Base-by-base conservation (phyloP, 2,329 filamentous ascomycete genomes). In the Botrytis deweyae region DNA sequence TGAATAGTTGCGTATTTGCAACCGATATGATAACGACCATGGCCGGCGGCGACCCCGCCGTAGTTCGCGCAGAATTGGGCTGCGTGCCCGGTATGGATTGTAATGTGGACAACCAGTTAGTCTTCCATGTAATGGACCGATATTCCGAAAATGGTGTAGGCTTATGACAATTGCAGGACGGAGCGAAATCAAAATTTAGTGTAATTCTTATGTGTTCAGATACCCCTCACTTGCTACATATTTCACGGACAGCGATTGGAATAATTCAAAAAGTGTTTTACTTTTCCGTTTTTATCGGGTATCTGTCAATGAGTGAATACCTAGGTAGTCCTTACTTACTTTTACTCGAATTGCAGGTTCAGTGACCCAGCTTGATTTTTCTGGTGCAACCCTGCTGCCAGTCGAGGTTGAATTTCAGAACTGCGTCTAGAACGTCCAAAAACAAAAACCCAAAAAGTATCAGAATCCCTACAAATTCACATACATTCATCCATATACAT, bases 21-120 rank as follows among this genome's bases (percentile, higher is more conserved):
- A 82, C 84, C 18, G 83, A 84, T 66, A 83, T 86, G 61, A 85
- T 86, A 44, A 82, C 83, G 22, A 82, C 79, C 10, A 84, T 86
- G 82, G 81, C 83, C 46, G 80, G 81, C 5, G 81, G 82, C 20
- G 79, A 82, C 36, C 76, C 81, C 10, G 80, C 82, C 22, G 75
- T 75, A 16, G 77, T 86, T 10, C 83, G 83, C 59, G 77, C 77
- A 25, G 83, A 84, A 14, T 78, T 86, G 7, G 84, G 84, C 36
- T 86, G 83, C 72, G 72, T 78, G 44, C 77, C 80, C 5, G 80
- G 78, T 14, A 80, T 81, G 72, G 82, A 85, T 58, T 86, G 83
- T 72, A 80, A 83, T 36, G 83, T 85, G n/a, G 80, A 83, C 69
- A 85, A 85, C 76, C 76, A 81, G 2, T 73, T 82, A 20, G 81